A percentile compares a stretch with the other conserved stretches of the same genome.
Conservation (phyloP, 2,329 filamentous ascomycete genomes). For the Claviceps pazoutovae region DNA sequence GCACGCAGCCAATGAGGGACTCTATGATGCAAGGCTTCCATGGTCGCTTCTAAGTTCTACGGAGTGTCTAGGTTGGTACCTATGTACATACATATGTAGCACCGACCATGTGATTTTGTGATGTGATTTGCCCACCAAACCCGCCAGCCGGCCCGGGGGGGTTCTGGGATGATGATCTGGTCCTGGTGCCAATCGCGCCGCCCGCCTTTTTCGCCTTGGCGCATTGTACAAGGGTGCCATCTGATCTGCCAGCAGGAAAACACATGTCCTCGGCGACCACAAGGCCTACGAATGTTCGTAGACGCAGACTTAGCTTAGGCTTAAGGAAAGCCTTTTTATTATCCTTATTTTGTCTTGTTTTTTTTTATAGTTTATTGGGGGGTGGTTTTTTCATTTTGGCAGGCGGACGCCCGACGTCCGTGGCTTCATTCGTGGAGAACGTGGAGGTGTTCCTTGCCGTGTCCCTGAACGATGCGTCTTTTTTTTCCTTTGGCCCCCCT, state of each 20-base stretch:
- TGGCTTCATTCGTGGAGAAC: slow-evolving; percentile 2
- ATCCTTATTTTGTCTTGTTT: neutral
- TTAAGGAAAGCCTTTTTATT: no score
- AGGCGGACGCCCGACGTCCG: no score
- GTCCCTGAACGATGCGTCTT: slow-evolving; percentile 5
- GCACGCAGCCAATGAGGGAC: slow-evolving; percentile 1
- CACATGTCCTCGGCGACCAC: neutral
- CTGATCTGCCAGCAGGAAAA: neutral
- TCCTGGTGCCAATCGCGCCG: slow-evolving; percentile 2
- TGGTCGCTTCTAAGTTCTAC: neutral
- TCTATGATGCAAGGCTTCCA: neutral
- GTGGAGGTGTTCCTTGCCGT: neutral
- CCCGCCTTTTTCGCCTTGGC: neutral
- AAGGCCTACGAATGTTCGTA: no score
- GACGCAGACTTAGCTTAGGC: no score
- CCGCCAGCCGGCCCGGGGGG: no score
- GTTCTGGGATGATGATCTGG: neutral
- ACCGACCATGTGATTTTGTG: no score
- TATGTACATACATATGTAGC: no score
- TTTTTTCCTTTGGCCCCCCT: slow-evolving; percentile 1
- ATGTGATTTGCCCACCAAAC: no score
- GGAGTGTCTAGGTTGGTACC: no score
- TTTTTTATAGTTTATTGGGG: neutral
- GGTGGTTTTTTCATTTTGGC: neutral
- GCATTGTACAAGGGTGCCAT: neutral